Base-by-base conservation (phyloP, 768 basidiomycete genomes). In the Holtermannia corniformis region DNA sequence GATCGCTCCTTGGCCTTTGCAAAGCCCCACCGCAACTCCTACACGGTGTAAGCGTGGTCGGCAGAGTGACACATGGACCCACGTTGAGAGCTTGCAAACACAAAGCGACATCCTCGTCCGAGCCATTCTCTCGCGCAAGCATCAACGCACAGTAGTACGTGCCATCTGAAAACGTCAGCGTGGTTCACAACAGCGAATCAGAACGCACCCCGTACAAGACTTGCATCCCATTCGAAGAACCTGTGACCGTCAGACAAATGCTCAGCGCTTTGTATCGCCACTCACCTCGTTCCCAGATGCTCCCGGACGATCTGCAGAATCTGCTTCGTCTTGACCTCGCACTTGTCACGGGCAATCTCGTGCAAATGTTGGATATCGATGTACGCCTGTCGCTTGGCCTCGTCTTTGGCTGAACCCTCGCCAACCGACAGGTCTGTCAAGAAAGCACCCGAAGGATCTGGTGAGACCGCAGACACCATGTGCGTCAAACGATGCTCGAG, bases 121-220 rank as follows among this genome's bases (percentile, higher is more conserved):
- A 55, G 7, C 79, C 81, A 5, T 74, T 68, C 52, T 79, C 81
- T 28, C 73, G 63, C 0, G 85, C 86, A 4, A 87, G 78, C 37
- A 90, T 74, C 56, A 84, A 80, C 1, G 82, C 88, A 3, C 87
- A 86, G 62, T 85, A 92, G 77, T 85, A 93, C 63, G 85, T 87
- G 2, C 91, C 91, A 62, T 93, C 90, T 59, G n/a, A n/a, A n/a
- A 28, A 1, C 3, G 26, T 0, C 32, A 49, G 22, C 14, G 16
- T 37, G 10, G 7, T 37, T 37, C n/a, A n/a, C n/a, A n/a, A n/a
- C n/a, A n/a, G 32, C 32, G 10, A 37, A 7, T 37, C 32, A 37
- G 16, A 37, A 37, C 32, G 7, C 32, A 37, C 32, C 19, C 16
- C 86, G 80, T 49, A 91, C 82, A 3, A 92, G 77, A 19, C 85